Evolutionary conservation across 768 basidiomycete species (phyloP).

Genomic region (Psilocybe cubensis): DNA sequence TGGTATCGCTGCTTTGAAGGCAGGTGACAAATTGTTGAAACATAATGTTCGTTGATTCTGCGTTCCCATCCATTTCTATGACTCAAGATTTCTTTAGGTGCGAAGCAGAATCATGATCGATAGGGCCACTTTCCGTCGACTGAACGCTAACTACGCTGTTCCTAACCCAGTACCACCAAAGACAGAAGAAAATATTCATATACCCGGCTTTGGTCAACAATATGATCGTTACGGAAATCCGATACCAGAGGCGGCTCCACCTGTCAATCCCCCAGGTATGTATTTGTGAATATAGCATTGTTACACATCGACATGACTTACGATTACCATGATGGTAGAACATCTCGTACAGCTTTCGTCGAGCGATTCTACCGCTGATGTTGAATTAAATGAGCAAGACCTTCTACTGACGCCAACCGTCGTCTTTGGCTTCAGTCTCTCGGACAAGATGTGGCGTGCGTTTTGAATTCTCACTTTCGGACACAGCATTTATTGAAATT

Average conservation of each 20-base stretch:
- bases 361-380: constrained; percentile 27
- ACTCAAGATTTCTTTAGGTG: constrained; percentile 35
- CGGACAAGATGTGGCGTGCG: constrained; percentile 63
- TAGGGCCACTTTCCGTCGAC: constrained; percentile 54
- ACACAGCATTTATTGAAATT: background rate
- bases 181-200: constrained; percentile 12
- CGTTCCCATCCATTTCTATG: background rate
- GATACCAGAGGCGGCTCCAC: constrained; percentile 4
- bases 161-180: constrained; percentile 38
- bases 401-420: constrained; percentile 58
- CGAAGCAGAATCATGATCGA: constrained; percentile 66
- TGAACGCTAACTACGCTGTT: constrained; percentile 54
- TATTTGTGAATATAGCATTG: background rate
- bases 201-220: constrained; percentile 8
- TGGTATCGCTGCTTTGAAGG: constrained; percentile 50
- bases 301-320: background rate
- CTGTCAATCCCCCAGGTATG: background rate
- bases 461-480: constrained; percentile 11
- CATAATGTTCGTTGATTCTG: constrained; percentile 45
- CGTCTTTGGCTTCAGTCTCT: constrained; percentile 65
- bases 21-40: constrained; percentile 39
- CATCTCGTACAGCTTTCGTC: constrained; percentile 7
- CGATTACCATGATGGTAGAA: background rate
- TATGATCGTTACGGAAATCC: constrained; percentile 24
- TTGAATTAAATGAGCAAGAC: constrained; percentile 52